phyloP scores from a whole-genome alignment of 1,139 yeast genomes.

The Pichia sp. region DNA sequence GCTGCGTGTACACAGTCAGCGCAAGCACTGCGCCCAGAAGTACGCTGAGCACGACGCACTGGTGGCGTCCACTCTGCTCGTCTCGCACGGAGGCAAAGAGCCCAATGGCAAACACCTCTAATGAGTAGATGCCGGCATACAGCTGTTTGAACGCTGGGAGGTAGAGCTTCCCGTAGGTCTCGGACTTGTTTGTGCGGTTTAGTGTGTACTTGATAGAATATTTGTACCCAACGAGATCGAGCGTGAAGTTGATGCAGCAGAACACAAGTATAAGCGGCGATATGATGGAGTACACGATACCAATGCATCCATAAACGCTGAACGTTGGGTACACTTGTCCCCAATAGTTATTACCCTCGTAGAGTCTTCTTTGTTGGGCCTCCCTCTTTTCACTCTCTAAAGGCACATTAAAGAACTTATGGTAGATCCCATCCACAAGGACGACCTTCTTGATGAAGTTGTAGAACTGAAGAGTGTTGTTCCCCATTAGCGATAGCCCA shows the following conservation, averaged over 20 bases:
- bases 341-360: constrained; percentile 42
- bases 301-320: constrained; percentile 70
- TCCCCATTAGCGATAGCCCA: constrained; percentile 69
- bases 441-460: constrained; percentile 38
- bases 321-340: constrained; percentile 72
- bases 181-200: constrained; percentile 44
- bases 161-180: constrained; percentile 63
- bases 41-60: constrained; percentile 36
- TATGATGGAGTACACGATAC: constrained; percentile 66
- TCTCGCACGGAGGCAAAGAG: constrained; percentile 54
- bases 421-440: no score
- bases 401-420: constrained; percentile 6
- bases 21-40: constrained; percentile 1
- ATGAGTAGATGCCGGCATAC: constrained; percentile 70
- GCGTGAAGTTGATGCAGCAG: constrained; percentile 47
- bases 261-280: constrained; percentile 70
- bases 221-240: constrained; percentile 59
- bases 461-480: constrained; percentile 50
- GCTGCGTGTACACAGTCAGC: not conserved
- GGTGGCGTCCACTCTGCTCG: constrained; percentile 30
- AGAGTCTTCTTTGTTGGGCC: constrained; percentile 29
- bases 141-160: constrained; percentile 69
- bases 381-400: constrained; percentile 51
- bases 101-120: constrained; percentile 73
- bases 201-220: constrained; percentile 55